These are phyloP conservation scores for Blepharisma stoltei DNA, from an alignment of 73 alveolate genomes.

Conservation along the genomic window DNA sequence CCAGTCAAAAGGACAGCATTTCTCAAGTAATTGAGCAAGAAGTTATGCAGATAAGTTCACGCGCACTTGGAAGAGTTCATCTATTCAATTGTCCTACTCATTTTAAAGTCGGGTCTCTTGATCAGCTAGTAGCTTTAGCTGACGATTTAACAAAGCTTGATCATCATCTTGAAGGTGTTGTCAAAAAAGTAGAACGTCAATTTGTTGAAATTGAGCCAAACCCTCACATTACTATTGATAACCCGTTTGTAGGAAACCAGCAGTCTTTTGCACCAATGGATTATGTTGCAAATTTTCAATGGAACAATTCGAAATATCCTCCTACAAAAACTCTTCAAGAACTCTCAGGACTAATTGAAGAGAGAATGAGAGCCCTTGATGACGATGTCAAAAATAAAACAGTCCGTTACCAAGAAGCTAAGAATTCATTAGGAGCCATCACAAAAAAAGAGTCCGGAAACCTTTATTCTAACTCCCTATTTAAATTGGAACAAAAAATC, in stretches of 20 bases:
- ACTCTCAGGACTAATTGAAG: background rate
- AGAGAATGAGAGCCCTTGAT: background rate
- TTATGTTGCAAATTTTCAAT: background rate
- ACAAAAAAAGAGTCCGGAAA: conserved; percentile 62
- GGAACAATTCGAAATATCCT: background rate
- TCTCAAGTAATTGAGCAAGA: background rate
- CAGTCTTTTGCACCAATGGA: background rate
- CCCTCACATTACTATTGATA: background rate
- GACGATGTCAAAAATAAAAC: background rate
- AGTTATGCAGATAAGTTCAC: background rate
- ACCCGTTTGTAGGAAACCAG: background rate
- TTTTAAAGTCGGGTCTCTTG: conserved; percentile 60
- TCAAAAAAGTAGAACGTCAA: background rate
- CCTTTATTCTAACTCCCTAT: conserved; percentile 41
- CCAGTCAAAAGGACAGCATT: background rate
- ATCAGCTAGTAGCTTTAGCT: conserved; percentile 54
- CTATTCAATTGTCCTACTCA: background rate
- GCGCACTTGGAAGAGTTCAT: background rate
- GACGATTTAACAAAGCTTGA: conserved; percentile 23
- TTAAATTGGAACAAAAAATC: no score
- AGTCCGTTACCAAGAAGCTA: conserved; percentile 42
- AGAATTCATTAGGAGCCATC: conserved; percentile 35
- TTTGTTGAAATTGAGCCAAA: background rate
- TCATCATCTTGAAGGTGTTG: conserved; percentile 1
- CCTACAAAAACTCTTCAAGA: conserved; percentile 6